Evolutionary conservation across 148 eudicot genomes (phyloP).

Genomic region (Chenopodium berlandieri): DNA sequence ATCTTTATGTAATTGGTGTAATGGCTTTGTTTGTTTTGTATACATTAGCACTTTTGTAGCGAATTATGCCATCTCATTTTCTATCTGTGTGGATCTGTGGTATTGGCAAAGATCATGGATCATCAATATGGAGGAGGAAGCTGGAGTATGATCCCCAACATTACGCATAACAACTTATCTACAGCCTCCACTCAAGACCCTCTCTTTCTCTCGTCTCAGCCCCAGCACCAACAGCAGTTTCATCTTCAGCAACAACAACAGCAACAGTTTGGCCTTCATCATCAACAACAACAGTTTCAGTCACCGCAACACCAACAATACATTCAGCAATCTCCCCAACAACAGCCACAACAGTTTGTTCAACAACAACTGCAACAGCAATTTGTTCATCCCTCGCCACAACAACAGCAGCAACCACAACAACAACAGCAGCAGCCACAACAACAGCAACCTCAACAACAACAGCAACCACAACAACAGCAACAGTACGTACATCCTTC

Average conservation of each 20-base stretch:
- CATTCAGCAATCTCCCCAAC: constrained; percentile 35
- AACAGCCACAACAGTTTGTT: constrained; percentile 29
- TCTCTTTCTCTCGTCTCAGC: constrained; percentile 50
- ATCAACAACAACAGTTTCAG: constrained; percentile 34
- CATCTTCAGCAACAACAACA: constrained; percentile 40
- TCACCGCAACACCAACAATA: constrained; percentile 32
- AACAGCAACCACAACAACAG: constrained; percentile 27
- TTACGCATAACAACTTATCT: constrained; percentile 45
- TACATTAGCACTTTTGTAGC: background rate
- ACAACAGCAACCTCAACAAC: constrained; percentile 31
- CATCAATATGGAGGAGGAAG: constrained; percentile 68
- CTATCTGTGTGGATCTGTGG: background rate
- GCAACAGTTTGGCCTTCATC: constrained; percentile 44
- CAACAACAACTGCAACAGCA: constrained; percentile 27
- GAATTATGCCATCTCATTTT: background rate
- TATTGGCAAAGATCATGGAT: constrained; percentile 36
- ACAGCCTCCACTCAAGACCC: constrained; percentile 71
- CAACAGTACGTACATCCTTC: constrained; percentile 25
- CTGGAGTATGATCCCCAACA: constrained; percentile 84
- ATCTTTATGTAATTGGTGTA: background rate
- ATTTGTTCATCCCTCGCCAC: constrained; percentile 25
- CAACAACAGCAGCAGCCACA: constrained; percentile 25
- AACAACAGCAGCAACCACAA: constrained; percentile 36
- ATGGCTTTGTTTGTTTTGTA: background rate
- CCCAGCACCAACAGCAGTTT: constrained; percentile 33